Evolutionary conservation across 73 alveolate genomes (phyloP).

Genomic region (Blepharisma stoltei): DNA sequence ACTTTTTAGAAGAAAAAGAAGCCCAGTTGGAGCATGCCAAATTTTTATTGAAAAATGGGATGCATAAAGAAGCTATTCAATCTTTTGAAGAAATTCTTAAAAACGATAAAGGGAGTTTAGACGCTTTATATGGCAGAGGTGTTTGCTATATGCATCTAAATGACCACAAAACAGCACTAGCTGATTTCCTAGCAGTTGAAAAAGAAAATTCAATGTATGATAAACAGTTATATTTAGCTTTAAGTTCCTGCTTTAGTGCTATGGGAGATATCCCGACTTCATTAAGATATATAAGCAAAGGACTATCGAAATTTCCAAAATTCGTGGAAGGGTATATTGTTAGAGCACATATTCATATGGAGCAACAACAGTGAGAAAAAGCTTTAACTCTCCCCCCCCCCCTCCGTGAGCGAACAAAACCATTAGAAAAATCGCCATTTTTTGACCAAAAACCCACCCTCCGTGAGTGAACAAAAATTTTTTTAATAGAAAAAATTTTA

Average conservation of each 20-base stretch:
- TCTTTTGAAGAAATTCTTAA: background rate
- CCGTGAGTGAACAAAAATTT: too few species aligned
- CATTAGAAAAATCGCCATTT: too few species aligned
- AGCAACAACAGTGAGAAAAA: constrained; percentile 1
- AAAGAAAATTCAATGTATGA: constrained; percentile 8
- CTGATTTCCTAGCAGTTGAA: background rate
- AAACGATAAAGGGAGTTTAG: constrained; percentile 1
- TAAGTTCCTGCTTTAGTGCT: background rate
- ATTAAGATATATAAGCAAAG: background rate
- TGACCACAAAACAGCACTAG: background rate
- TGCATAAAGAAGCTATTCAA: background rate
- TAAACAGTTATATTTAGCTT: background rate
- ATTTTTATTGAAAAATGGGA: background rate
- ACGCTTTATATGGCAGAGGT: background rate
- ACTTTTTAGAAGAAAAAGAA: background rate
- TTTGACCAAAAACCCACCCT: too few species aligned
- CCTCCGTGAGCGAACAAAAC: too few species aligned
- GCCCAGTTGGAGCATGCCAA: background rate
- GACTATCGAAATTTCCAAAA: background rate
- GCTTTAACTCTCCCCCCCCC: too few species aligned
- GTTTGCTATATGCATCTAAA: constrained; percentile 9
- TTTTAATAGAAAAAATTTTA: too few species aligned
- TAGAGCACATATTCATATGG: constrained; percentile 15
- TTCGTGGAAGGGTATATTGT: background rate
- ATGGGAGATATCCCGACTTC: background rate